phyloP scores from a whole-genome alignment of 495 filamentous ascomycete genomes.

The Aspergillus conjunctus region DNA sequence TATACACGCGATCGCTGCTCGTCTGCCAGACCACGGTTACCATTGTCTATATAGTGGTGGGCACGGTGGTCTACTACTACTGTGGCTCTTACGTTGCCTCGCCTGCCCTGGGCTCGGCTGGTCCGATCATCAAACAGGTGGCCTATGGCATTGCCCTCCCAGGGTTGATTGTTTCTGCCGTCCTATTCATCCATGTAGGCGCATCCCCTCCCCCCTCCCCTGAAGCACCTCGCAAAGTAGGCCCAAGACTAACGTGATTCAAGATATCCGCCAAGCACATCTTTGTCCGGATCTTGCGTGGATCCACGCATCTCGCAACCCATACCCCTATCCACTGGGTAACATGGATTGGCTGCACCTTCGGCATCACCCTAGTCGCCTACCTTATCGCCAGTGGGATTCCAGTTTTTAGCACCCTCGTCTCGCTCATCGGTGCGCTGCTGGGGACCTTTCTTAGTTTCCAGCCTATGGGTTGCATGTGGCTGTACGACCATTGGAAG shows the following conservation, averaged over 20 bases:
- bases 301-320: constrained; percentile 53
- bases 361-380: constrained; percentile 56
- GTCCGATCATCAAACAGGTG: constrained; percentile 59
- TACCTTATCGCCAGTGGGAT: constrained; percentile 71
- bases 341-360: constrained; percentile 60
- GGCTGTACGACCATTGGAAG: too few relatives aligned
- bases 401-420: constrained; percentile 57
- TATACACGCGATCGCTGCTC: constrained; percentile 60
- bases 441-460: background rate
- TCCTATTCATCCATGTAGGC: constrained; percentile 35
- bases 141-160: constrained; percentile 72
- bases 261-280: constrained; percentile 58
- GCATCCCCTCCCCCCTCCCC: too few relatives aligned
- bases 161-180: constrained; percentile 39
- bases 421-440: background rate
- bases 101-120: constrained; percentile 70
- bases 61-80: constrained; percentile 68
- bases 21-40: constrained; percentile 46
- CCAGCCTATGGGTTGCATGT: too few relatives aligned
- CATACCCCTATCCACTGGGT: constrained; percentile 56
- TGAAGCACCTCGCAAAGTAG: too few relatives aligned
- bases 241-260: too few relatives aligned
- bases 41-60: constrained; percentile 65
- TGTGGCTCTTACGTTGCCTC: constrained; percentile 65
- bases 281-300: constrained; percentile 56